Conservation (phyloP, 2,329 filamentous ascomycete genomes). For the Aphanoascus verrucosus region DNA sequence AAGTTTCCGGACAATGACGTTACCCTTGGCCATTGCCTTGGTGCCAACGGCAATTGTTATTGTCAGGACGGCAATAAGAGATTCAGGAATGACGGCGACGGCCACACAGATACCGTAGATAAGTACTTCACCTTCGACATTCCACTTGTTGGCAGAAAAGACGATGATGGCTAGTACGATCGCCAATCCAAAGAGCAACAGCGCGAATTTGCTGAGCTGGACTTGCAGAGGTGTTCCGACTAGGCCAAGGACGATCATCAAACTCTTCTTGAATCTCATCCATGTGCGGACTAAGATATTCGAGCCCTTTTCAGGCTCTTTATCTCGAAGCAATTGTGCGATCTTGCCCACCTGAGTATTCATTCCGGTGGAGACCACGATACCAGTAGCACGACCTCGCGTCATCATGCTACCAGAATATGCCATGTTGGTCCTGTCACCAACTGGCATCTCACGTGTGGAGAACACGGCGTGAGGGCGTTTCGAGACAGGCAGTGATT, state of each 20-base stretch:
- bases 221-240: slow-evolving; percentile 55
- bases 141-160: slow-evolving; percentile 49
- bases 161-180: slow-evolving; percentile 55
- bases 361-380: slow-evolving; percentile 54
- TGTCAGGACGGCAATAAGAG: slow-evolving; percentile 51
- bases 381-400: slow-evolving; percentile 49
- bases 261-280: slow-evolving; percentile 35
- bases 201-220: slow-evolving; percentile 53
- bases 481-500: slow-evolving; percentile 51
- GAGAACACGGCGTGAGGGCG: slow-evolving; percentile 35
- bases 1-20: slow-evolving; percentile 45
- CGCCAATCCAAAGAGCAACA: slow-evolving; percentile 51
- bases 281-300: slow-evolving; percentile 35
- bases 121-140: slow-evolving; percentile 43
- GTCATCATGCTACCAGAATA: slow-evolving; percentile 53
- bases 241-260: slow-evolving; percentile 30
- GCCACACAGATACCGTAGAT: slow-evolving; percentile 47
- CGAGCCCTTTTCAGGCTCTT: slow-evolving; percentile 36
- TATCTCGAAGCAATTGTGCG: slow-evolving; percentile 47
- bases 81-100: slow-evolving; percentile 47
- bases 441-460: slow-evolving; percentile 40
- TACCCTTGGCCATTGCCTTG: slow-evolving; percentile 41
- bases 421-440: slow-evolving; percentile 52
- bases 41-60: slow-evolving; percentile 52
- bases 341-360: slow-evolving; percentile 53